Conservation (phyloP, 2,329 filamentous ascomycete species). For the Cordyceps militaris region DNA sequence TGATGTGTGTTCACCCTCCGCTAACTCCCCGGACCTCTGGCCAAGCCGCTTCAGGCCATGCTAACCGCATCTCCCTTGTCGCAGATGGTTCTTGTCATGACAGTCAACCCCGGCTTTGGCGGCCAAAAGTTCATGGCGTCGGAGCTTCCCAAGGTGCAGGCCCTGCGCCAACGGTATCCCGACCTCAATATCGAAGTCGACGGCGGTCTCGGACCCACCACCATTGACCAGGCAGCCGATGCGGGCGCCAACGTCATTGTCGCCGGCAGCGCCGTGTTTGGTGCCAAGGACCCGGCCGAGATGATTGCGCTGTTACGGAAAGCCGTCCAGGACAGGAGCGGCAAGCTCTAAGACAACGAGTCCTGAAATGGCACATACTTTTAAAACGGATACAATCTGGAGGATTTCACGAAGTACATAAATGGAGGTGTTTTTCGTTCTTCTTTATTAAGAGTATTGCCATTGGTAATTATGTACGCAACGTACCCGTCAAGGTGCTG, state of each 20-base stretch:
- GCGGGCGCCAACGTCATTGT: slow-evolving; percentile 98
- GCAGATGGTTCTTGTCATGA: slow-evolving; percentile 98
- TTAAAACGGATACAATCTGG: not conserved
- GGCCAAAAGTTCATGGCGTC: slow-evolving; percentile 98
- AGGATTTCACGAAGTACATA: slow-evolving; percentile 1
- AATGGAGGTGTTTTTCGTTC: not conserved
- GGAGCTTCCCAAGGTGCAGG: slow-evolving; percentile 87
- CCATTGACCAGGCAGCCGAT: slow-evolving; percentile 88
- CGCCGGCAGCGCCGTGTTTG: slow-evolving; percentile 91
- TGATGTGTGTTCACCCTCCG: slow-evolving; percentile 58
- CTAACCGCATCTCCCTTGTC: not conserved
- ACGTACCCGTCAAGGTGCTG: not conserved
- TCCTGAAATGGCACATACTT: not conserved
- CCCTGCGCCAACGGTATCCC: slow-evolving; percentile 76
- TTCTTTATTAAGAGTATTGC: not conserved
- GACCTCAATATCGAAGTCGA: slow-evolving; percentile 96
- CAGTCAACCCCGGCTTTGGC: slow-evolving; percentile 92
- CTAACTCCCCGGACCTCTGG: not conserved
- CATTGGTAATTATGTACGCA: not conserved
- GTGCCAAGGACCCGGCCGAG: slow-evolving; percentile 77
- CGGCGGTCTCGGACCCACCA: slow-evolving; percentile 79
- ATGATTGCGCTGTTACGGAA: slow-evolving; percentile 78
- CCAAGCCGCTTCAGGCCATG: not conserved
- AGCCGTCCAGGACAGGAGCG: slow-evolving; percentile 59
- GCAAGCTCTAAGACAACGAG: slow-evolving; percentile 28